Base-by-base conservation (phyloP, 306 rosid genomes). In the Corylus heterophylla region DNA sequence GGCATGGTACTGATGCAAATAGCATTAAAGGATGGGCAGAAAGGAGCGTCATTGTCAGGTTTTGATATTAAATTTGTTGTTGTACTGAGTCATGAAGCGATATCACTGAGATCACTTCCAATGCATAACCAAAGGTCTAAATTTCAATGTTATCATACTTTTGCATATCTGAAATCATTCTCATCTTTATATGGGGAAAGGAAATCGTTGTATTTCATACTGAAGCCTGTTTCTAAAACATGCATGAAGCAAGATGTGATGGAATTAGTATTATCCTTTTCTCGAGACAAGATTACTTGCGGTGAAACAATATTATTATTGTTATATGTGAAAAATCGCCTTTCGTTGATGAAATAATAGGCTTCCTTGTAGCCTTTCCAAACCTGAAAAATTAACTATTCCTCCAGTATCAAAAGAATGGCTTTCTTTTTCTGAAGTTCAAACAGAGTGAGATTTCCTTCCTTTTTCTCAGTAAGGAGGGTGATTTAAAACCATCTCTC, bases 391-490 rank as follows among this genome's bases (percentile, higher is more conserved):
- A 42, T 42, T 39, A 13, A 42, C 49, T 37, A 12, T 10, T 42
- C 50, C 29, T 62, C 18, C 42, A 39, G 6, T 67, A 42, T 5
- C 42, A 42, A 10, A 64, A 67, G 72, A 39, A 67, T 66, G 71
- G 8, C 6, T 49, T 49, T 31, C 51, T 67, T n/a, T 12, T 67
- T 67, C 29, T 42, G 14, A 67, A 67, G 72, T 42, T 67, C 49
- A 67, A 67, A 49, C 72, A 67, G 72, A 39, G 50, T 42, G 50
- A 67, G 31, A 67, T 67, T 4, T 5, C 72, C 72, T 42, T n/a
- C 45, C 37, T 64, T 64, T 1, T 39, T 67, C 29, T 67, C 29
- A 42, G 6, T 37, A 16, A 44, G 72, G 12, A 39, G 29, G 42
- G 22, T 35, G 70, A 67, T 67, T 9, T 18, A 42, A 47, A 67